phyloP scores from a whole-genome alignment of 2,329 filamentous ascomycete species.

The Orbilia brochopaga region DNA sequence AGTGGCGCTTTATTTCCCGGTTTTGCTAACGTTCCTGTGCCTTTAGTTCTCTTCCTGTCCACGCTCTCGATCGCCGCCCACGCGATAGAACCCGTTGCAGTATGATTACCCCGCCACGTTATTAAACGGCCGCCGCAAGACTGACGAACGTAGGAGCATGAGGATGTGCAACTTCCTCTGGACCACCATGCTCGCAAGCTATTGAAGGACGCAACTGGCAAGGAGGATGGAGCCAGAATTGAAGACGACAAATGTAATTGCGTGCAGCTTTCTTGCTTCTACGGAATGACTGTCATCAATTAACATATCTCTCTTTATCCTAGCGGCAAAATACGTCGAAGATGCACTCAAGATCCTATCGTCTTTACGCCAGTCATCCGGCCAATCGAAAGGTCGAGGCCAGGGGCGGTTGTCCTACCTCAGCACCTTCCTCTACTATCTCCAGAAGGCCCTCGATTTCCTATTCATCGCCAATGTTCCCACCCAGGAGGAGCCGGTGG shows the following conservation, averaged over 20 bases:
- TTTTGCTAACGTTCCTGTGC: conserved; percentile 18
- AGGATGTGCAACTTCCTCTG: conserved; percentile 33
- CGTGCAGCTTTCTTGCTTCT: not conserved
- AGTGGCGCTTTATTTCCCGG: not conserved
- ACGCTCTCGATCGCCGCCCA: conserved; percentile 44
- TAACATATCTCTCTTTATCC: not conserved
- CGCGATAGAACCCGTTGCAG: conserved; percentile 39
- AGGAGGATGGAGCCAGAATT: not conserved
- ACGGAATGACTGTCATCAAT: not conserved
- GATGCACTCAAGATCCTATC: conserved; percentile 26
- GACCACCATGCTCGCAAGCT: conserved; percentile 6
- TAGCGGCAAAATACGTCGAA: conserved; percentile 32
- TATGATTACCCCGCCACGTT: conserved; percentile 10
- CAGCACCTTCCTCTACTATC: conserved; percentile 33
- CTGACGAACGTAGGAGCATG: conserved; percentile 26
- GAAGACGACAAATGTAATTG: conserved; percentile 16
- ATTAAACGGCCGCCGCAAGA: not conserved
- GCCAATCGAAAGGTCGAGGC: conserved; percentile 35
- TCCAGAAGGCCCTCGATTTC: conserved; percentile 34
- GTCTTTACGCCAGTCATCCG: conserved; percentile 19
- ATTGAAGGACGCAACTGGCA: not conserved
- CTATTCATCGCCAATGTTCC: conserved; percentile 48
- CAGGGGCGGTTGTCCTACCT: conserved; percentile 29
- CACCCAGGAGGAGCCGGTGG: conserved; percentile 41
- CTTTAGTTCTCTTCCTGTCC: conserved; percentile 34